Evolutionary conservation across 176 grass and related monocot species (phyloP).

Genomic region (Pontederia paniculata): DNA sequence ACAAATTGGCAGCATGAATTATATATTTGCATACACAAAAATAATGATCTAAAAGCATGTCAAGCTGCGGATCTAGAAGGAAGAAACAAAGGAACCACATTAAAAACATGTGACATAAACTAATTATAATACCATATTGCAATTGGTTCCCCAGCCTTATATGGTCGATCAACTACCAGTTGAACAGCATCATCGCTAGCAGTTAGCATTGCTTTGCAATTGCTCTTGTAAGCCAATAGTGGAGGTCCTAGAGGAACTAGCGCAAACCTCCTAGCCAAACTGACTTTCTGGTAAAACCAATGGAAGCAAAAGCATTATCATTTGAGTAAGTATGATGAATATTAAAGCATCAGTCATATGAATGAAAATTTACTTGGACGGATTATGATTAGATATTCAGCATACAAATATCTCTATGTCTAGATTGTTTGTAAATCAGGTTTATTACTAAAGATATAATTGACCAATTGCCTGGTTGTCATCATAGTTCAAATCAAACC

Average conservation of each 20-base stretch:
- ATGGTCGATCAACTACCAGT: constrained; percentile 69
- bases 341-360: too few species aligned
- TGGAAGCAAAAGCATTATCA: background rate
- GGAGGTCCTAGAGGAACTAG: constrained; percentile 91
- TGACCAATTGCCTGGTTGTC: too few species aligned
- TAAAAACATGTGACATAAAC: background rate
- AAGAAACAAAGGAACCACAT: background rate
- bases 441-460: too few species aligned
- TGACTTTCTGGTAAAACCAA: constrained; percentile 61
- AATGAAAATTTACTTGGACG: too few species aligned
- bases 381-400: too few species aligned
- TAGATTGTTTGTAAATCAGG: too few species aligned
- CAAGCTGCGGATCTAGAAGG: background rate
- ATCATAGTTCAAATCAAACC: too few species aligned
- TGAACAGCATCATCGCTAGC: constrained; percentile 63
- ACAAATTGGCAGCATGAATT: too few species aligned
- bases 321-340: too few species aligned
- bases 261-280: constrained; percentile 86
- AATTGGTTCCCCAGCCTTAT: constrained; percentile 79
- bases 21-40: too few species aligned
- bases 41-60: background rate
- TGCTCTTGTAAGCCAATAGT: constrained; percentile 95
- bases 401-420: too few species aligned
- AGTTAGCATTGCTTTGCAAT: constrained; percentile 92
- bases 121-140: constrained; percentile 70